Evolutionary conservation across 106 monocot genomes (phyloP), one percentile per base, ranked within the genome.

Genomic region (Iris macrosiphon): DNA sequence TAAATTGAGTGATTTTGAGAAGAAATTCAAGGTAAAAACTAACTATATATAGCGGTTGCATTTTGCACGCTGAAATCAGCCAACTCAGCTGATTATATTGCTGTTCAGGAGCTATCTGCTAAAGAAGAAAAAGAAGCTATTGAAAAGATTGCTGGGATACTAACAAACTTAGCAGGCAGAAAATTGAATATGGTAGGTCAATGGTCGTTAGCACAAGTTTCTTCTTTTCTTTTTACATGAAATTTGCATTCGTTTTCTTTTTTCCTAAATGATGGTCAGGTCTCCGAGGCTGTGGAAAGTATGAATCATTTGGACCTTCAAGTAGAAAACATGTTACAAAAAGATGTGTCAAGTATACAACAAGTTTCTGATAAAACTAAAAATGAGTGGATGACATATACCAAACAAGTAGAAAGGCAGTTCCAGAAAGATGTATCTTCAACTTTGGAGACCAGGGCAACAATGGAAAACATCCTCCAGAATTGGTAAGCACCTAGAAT

Each of bases 91-190:
- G 14, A 49, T 27, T n/a, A 8, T 52, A 43, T 19, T 8, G 9
- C 40, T 11, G 62, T 55, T 24, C 65, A 83, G 89, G 80, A 89
- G 54, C 16, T 55, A 16, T 79, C 76, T 30, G 67, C 58, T 57
- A 45, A 64, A 64, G 73, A 89, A 37, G 80, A 89, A 38, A 77
- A 62, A 9, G 66, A 7, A 26, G 83, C 83, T 9, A 45, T 88
- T 12, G 64, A 79, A 66, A 82, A 65, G 43, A 83, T 88, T 52
- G 58, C 79, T 33, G 52, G 43, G 23, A 73, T 88, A 65, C 63
- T 88, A 37, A 14, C 64, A 45, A 62, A 38, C 26, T 62, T 76
- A 51, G 75, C 52, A 18, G 39, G 38, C 17, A 69, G 6, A 15
- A 79, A 83, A 49, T 31, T 22, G 44, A 66, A 69, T 29, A 70